Base-by-base conservation (phyloP, 202 grass and related monocot genomes). In the Musa balbisiana region DNA sequence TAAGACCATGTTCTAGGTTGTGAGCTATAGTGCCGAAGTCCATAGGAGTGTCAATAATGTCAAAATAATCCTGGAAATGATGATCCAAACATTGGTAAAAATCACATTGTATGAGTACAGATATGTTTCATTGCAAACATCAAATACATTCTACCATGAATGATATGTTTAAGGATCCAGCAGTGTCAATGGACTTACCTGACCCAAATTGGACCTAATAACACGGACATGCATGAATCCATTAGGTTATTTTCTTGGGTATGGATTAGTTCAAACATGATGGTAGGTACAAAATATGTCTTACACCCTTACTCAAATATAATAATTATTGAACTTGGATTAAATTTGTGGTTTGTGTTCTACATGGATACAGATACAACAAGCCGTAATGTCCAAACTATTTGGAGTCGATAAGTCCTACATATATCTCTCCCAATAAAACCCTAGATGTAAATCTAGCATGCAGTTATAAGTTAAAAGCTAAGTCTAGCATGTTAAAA, bases 21-120 rank as follows among this genome's bases (percentile, higher is more conserved):
- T 92, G 67, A 67, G 87, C 89, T 90, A 99, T 90, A 17, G 95
- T 99, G 69, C 95, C 83, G 86, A 99, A 99, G 92, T 99, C 95
- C 91, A 95, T 99, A 78, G 95, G 95, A 78, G 83, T 99, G 71
- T 99, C 87, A 16, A 99, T 99, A 64, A 99, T 79, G 83, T 99
- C 91, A 87, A 94, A 88, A 87, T 99, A 99, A 79, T 99, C 95
- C 95, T 99, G 84, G 24, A 79, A 79, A 72, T 27, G 11, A 64
- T 22, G 8, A 9, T 49, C n/a, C 4, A 53, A 19, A n/a, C 3
- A 8, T 52, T 77, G 49, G 60, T 65, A 16, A 77, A 16, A 16
- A 16, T 3, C 24, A 17, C 43, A 26, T 24, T 19, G 29, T 11
- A 5, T 43, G 19, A 20, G 17, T 10, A 51, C 3, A 16, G 8